Evolutionary conservation across 208 protist genomes (phyloP).

Genomic region (Endotrypanum monterogeii): DNA sequence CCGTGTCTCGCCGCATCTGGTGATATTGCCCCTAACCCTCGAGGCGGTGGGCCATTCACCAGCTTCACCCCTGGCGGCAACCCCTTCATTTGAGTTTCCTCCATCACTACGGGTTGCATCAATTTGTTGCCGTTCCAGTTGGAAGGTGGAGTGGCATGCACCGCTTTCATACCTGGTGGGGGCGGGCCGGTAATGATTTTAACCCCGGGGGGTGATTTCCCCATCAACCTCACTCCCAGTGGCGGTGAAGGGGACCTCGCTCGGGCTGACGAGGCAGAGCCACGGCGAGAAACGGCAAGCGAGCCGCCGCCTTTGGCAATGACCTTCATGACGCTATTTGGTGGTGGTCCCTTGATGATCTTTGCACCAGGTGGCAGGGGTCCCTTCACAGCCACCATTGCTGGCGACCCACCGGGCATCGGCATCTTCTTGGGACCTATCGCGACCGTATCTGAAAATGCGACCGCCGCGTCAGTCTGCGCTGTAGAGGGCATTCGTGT

Average conservation of each 20-base stretch:
- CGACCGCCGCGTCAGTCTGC: not conserved
- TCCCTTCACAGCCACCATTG: slow-evolving; percentile 13
- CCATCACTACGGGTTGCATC: slow-evolving; percentile 24
- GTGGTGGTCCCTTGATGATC: slow-evolving; percentile 50
- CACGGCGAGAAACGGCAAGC: not conserved
- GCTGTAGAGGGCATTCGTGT: not conserved
- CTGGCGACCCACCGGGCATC: slow-evolving; percentile 1
- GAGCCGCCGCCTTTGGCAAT: slow-evolving; percentile 20
- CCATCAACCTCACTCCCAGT: slow-evolving; percentile 50
- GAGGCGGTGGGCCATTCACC: slow-evolving; percentile 39
- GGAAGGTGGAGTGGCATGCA: not conserved
- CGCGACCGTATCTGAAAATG: slow-evolving; percentile 1
- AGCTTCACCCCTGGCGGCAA: not conserved
- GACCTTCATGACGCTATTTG: slow-evolving; percentile 35
- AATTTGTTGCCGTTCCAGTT: slow-evolving; percentile 2
- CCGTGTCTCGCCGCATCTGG: slow-evolving; percentile 10
- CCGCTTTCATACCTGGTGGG: slow-evolving; percentile 8
- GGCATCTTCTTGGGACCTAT: slow-evolving; percentile 28
- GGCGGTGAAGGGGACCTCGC: slow-evolving; percentile 29
- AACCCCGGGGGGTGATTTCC: slow-evolving; percentile 1
- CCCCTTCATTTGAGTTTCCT: not conserved
- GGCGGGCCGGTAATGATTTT: slow-evolving; percentile 11
- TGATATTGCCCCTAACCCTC: slow-evolving; percentile 36
- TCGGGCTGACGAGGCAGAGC: slow-evolving; percentile 4
- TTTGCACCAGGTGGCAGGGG: slow-evolving; percentile 41